phyloP scores from a whole-genome alignment of 2,329 filamentous ascomycete genomes.

The Curvularia sp. region DNA sequence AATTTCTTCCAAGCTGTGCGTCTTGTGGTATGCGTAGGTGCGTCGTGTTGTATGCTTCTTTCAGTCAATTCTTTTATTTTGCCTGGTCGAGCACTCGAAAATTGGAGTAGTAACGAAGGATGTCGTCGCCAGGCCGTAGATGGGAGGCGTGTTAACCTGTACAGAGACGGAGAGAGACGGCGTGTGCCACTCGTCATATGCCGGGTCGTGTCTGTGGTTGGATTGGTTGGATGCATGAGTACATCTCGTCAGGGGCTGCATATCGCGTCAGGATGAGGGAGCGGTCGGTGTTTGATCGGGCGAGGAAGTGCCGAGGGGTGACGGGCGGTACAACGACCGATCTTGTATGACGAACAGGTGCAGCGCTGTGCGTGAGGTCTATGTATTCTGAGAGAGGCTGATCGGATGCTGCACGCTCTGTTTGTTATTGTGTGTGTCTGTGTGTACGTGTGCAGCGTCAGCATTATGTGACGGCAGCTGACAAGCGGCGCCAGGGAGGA shows the following conservation, averaged over 20 bases:
- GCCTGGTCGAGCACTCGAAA: conserved; percentile 3
- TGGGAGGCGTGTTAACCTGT: background rate
- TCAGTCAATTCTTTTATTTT: conserved; percentile 2
- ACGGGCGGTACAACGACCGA: conserved; percentile 6
- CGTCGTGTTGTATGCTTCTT: conserved; percentile 12
- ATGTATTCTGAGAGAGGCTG: background rate
- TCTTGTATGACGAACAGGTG: background rate
- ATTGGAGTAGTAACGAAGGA: background rate
- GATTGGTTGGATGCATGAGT: conserved; percentile 4
- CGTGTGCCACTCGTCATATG: background rate
- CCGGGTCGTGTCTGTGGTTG: background rate
- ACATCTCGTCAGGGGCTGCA: background rate
- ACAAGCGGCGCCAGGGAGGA: conserved; percentile 8
- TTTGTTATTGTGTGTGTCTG: background rate
- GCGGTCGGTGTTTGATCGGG: conserved; percentile 1
- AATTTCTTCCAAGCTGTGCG: conserved; percentile 16
- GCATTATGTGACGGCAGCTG: conserved; percentile 16
- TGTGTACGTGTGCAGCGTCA: conserved; percentile 7
- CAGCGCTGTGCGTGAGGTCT: conserved; percentile 9
- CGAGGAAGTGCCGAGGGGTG: conserved; percentile 5
- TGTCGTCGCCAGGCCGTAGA: background rate
- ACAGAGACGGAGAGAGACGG: background rate
- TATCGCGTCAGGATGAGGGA: conserved; percentile 5
- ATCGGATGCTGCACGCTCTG: conserved; percentile 11
- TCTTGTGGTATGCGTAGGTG: background rate